These are phyloP conservation scores for Suillus spraguei DNA, from an alignment of 768 basidiomycete species.

Conservation along the genomic window DNA sequence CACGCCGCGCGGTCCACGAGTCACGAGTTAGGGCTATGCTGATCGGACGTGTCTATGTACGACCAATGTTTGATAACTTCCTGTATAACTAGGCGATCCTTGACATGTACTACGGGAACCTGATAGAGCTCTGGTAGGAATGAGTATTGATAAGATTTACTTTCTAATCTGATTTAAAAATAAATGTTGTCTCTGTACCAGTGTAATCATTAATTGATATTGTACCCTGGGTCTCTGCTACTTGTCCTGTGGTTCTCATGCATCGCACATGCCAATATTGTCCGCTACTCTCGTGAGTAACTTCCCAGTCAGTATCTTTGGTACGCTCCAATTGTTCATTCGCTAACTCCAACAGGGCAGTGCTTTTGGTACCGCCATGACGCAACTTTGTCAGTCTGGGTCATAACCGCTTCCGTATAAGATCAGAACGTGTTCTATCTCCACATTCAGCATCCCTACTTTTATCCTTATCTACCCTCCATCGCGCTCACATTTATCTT, in stretches of 20 bases:
- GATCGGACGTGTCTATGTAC: not conserved
- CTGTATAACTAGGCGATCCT: conserved; percentile 1
- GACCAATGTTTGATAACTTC: not conserved
- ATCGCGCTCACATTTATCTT: not conserved
- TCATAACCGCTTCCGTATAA: not conserved
- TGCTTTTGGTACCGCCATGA: not conserved
- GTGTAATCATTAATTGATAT: not conserved
- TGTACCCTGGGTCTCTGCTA: not conserved
- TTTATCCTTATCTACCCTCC: not conserved
- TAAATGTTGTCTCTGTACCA: no score
- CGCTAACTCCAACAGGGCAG: not conserved
- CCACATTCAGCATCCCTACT: not conserved
- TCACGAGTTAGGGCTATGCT: not conserved
- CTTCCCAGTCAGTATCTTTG: not conserved
- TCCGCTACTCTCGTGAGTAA: no score
- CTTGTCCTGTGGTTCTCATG: not conserved
- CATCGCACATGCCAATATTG: not conserved
- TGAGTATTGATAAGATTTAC: not conserved
- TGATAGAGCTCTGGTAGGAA: not conserved
- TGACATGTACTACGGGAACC: not conserved
- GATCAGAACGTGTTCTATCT: conserved; percentile 2
- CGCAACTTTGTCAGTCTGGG: not conserved
- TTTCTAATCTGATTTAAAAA: not conserved
- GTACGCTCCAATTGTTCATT: not conserved
- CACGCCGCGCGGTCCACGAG: not conserved